Percentiles rank a stretch among this genome's conserved stretches.
Conservation (phyloP, 805 yeast species). For the Lipomyces lipofer region DNA sequence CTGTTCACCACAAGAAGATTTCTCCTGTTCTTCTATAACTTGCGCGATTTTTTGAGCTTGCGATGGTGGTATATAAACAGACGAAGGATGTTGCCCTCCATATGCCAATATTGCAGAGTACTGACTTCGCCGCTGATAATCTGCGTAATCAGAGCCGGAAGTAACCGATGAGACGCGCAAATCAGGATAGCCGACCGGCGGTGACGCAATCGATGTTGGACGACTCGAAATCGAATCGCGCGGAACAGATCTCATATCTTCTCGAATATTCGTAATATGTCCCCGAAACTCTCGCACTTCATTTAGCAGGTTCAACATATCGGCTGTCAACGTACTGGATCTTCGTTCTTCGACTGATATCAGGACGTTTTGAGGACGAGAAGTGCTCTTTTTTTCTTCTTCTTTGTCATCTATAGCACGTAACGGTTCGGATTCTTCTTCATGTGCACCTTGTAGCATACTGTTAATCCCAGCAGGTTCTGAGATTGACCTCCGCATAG, state of each 20-base stretch:
- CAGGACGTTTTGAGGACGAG: neutral
- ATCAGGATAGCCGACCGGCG: too few species aligned
- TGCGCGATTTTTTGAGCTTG: slow-evolving; percentile 8
- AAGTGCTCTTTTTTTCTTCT: neutral
- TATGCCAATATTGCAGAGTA: slow-evolving; percentile 11
- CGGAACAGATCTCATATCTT: neutral
- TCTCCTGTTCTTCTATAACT: slow-evolving; percentile 1
- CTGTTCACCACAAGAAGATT: too few species aligned
- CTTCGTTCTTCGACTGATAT: neutral
- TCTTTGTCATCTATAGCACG: neutral
- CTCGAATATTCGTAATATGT: slow-evolving; percentile 17
- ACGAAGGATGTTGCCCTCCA: slow-evolving; percentile 27
- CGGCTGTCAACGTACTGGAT: slow-evolving; percentile 11
- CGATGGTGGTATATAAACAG: slow-evolving; percentile 18
- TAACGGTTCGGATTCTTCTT: neutral
- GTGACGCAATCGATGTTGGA: too few species aligned
- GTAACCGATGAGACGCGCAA: too few species aligned
- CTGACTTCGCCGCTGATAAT: too few species aligned
- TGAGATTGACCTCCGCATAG: slow-evolving; percentile 1
- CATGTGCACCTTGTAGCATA: neutral
- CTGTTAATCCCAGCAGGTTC: neutral
- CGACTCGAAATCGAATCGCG: neutral
- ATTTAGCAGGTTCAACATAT: slow-evolving; percentile 21
- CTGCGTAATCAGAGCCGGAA: too few species aligned
- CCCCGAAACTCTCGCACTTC: slow-evolving; percentile 27